Base-by-base conservation (phyloP, 169 alveolate genomes). In the Pseudocohnilembus persalinus region DNA sequence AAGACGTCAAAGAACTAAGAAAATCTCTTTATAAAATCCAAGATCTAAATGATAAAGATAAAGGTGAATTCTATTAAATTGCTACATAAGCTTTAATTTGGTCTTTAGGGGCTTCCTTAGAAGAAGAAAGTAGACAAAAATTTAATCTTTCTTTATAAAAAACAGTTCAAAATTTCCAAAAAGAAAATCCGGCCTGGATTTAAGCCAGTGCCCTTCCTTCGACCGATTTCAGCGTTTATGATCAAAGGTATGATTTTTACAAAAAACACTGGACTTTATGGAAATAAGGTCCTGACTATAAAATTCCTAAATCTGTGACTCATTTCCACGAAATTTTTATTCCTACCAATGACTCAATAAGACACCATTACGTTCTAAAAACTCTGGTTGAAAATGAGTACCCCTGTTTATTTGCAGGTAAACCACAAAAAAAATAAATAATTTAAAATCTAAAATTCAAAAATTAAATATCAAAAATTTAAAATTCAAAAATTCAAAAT, bases 121-220 rank as follows among this genome's bases (percentile, higher is more conserved):
- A 92, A 63, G 83, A 77, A 28, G 82, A 88, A 49, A 74, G 84
- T 25, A 84, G 94, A 76, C 83, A 88, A 74, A 89, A 86, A 29
- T 92, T 92, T 65, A 86, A 87, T 72, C 76, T 80, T 74, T 75
- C 86, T 1, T 74, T 91, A 27, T 81, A 87, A 85, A 63, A 82
- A 28, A 88, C 88, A 76, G 76, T 92, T 24, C 64, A 87, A 33
- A 87, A 87, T 31, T n/a, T 76, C n/a, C 30, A 29, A 28, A 83
- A 82, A 32, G 49, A 78, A 65, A 65, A 32, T 49, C 75, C 29
- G 63, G 82, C 35, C 29, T 82, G 76, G 95, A 91, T 94, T 85
- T 95, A 91, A 83, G 90, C 92, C 64, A 93, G 90, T 88, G 77
- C 30, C 0, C 88, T 98, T 89, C 99, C 99, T 28, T 96, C 96